Evolutionary conservation across 129 eudicot species (phyloP).

Genomic region (Flaveria trinervia): DNA sequence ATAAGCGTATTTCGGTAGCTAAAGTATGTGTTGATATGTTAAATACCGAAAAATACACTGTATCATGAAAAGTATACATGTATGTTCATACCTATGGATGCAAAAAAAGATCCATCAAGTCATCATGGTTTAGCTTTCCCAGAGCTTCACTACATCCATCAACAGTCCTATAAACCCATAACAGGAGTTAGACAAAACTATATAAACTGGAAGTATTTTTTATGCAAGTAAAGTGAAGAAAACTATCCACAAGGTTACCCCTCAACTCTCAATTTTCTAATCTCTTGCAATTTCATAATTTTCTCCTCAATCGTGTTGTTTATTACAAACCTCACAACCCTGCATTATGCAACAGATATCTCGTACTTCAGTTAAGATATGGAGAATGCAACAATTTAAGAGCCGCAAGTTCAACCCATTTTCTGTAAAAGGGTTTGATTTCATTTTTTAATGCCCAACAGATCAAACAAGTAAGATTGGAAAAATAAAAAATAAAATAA

Average conservation of each 20-base stretch:
- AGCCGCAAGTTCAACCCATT: no score
- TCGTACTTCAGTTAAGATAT: conserved; percentile 9
- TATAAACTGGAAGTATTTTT: background rate
- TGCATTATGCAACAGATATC: conserved; percentile 26
- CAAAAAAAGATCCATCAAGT: conserved; percentile 65
- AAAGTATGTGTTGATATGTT: background rate
- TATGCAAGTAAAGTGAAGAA: background rate
- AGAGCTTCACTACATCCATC: conserved; percentile 77
- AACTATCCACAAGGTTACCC: conserved; percentile 52
- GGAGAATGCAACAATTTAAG: no score
- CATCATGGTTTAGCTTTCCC: conserved; percentile 63
- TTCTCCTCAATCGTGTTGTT: conserved; percentile 86
- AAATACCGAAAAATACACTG: conserved; percentile 5
- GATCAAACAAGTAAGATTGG: background rate
- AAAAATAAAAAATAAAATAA: background rate
- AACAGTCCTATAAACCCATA: conserved; percentile 56
- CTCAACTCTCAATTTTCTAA: conserved; percentile 79
- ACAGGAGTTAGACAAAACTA: background rate
- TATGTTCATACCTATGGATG: background rate
- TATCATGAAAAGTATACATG: background rate
- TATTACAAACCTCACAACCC: conserved; percentile 85
- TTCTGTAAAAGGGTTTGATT: no score
- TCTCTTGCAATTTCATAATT: conserved; percentile 83
- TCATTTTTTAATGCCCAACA: background rate
- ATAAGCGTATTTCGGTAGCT: background rate